Conservation (phyloP, 805 yeast species). For the Pichia kluyveri region DNA sequence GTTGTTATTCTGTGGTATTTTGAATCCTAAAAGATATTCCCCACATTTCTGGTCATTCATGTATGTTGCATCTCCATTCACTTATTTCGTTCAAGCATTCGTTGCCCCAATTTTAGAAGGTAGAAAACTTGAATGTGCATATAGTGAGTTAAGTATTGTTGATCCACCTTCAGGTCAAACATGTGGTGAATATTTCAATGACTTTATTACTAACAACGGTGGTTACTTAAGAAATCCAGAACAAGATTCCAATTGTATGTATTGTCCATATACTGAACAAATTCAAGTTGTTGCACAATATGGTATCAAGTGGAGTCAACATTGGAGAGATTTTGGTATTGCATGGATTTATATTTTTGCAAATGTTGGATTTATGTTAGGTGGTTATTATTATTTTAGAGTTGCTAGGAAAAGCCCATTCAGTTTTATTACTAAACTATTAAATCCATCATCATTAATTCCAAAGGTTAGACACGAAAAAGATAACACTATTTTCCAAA, state of each 20-base stretch:
- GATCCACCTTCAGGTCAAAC: constrained; percentile 54
- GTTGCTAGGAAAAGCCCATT: constrained; percentile 8
- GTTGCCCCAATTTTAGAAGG: constrained; percentile 43
- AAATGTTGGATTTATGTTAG: constrained; percentile 27
- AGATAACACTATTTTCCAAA: constrained; percentile 27
- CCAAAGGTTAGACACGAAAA: constrained; percentile 33
- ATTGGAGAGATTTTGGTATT: constrained; percentile 66
- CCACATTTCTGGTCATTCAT: constrained; percentile 53
- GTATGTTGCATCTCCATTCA: constrained; percentile 66
- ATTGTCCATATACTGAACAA: constrained; percentile 37
- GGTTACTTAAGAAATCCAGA: constrained; percentile 57
- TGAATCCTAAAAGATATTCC: constrained; percentile 47
- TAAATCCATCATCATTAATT: constrained; percentile 6
- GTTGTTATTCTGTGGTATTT: constrained; percentile 62
- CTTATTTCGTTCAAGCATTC: constrained; percentile 54
- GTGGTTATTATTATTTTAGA: constrained; percentile 14
- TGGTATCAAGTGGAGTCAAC: constrained; percentile 33
- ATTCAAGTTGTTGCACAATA: constrained; percentile 38
- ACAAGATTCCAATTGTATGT: constrained; percentile 40
- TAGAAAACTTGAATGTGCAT: constrained; percentile 40
- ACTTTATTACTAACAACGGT: constrained; percentile 27
- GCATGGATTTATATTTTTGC: constrained; percentile 47
- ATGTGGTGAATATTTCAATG: constrained; percentile 46
- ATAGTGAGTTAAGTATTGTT: constrained; percentile 39
- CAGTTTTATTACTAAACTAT: constrained; percentile 10